phyloP scores from a whole-genome alignment of 371 early-diverging fungal genomes.

The Batkoa obscura region DNA sequence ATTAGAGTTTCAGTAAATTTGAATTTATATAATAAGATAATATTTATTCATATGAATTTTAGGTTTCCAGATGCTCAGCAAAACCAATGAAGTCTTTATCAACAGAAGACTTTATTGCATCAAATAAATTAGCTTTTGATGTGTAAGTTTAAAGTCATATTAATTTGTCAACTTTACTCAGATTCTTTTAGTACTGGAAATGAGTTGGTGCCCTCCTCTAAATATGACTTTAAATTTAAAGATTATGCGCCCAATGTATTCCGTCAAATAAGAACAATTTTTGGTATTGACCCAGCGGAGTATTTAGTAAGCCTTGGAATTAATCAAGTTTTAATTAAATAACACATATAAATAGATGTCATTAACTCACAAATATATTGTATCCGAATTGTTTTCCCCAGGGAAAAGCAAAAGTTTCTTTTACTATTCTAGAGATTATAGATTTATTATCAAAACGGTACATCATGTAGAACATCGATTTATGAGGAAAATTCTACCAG shows the following conservation, averaged over 20 bases:
- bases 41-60: background rate
- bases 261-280: conserved; percentile 65
- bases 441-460: conserved; percentile 95
- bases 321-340: background rate
- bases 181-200: conserved; percentile 62
- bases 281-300: conserved; percentile 81
- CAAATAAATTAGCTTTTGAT: conserved; percentile 87
- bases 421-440: conserved; percentile 90
- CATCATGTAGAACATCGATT: conserved; percentile 86
- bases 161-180: background rate
- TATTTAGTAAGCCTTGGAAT: conserved; percentile 66
- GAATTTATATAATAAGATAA: too few species aligned
- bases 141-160: conserved; percentile 23
- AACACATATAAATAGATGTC: conserved; percentile 35
- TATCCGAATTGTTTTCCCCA: conserved; percentile 85
- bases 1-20: conserved; percentile 58
- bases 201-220: conserved; percentile 80
- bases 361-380: conserved; percentile 84
- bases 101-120: conserved; percentile 59
- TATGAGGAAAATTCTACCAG: conserved; percentile 58
- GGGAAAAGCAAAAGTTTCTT: conserved; percentile 93
- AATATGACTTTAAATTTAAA: conserved; percentile 95
- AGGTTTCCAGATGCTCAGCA: conserved; percentile 66
- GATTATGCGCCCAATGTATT: conserved; percentile 98
- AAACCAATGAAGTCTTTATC: conserved; percentile 54